Evolutionary conservation across 306 rosid genomes (phyloP), one percentile per base, ranked within the genome.

Genomic region (Cicer yamashitae): DNA sequence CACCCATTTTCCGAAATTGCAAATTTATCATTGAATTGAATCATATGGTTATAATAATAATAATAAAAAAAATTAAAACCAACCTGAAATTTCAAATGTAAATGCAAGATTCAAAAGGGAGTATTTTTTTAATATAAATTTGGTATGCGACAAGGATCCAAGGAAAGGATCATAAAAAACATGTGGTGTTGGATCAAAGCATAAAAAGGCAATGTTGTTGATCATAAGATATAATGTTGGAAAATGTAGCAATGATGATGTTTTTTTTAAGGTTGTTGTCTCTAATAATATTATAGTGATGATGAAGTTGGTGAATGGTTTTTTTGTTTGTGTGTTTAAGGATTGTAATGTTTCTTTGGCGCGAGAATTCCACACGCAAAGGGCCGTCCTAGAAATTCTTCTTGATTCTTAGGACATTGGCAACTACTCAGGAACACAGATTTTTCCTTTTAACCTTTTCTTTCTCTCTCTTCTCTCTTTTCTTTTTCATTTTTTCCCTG

Each of bases 81-180:
- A 74, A 73, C 43, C 51, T 64, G 74, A 79, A 54, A 61, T 52
- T 51, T 73, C 51, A 71, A 73, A 81, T 22, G 66, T 59, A 74
- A 14, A 75, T 4, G 41, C 67, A 65, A 80, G 74, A 61, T 53
- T 63, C 38, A 30, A 45, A 54, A 57, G 60, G 37, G 50, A 45
- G 67, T 7, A 8, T 39, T 41, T 43, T 25, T 40, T 50, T 22
- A 25, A 53, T 15, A 48, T 12, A 48, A 12, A 20, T 22, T 25
- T 59, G 8, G 68, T 62, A 75, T 48, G 79, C 67, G 88, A 84
- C 79, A 87, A 83, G 86, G 93, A 91, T 89, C 91, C 86, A 74
- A 14, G 64, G 64, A 77, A 84, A 69, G 67, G 71, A 80, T 80
- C 83, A 73, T 17, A 77, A 71, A 51, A 70, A 40, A 70, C 45